Conservation (phyloP, 2,329 filamentous ascomycete genomes). For the Diaporthe citrichinensis region DNA sequence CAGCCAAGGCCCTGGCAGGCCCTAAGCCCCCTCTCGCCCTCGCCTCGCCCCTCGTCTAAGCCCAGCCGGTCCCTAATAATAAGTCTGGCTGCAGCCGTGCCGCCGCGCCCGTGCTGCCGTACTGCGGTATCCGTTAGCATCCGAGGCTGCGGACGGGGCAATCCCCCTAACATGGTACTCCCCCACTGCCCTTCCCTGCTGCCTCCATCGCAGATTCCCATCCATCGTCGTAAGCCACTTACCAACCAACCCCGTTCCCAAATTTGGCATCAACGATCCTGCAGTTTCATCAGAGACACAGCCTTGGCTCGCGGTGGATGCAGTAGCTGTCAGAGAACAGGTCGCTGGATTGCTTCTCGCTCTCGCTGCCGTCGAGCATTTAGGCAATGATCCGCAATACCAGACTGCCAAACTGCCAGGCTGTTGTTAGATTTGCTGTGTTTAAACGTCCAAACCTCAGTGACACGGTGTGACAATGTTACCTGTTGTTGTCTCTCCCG, state of each 20-base stretch:
- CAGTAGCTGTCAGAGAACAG: neutral
- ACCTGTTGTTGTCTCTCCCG: neutral
- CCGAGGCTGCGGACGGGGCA: slow-evolving; percentile 27
- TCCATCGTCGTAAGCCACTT: slow-evolving; percentile 36
- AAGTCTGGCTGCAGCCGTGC: slow-evolving; percentile 31
- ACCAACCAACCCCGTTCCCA: slow-evolving; percentile 14
- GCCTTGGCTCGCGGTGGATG: slow-evolving; percentile 11
- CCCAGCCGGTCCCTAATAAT: slow-evolving; percentile 30
- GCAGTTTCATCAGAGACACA: slow-evolving; percentile 35
- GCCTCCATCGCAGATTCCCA: slow-evolving; percentile 20
- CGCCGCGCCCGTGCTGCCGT: slow-evolving; percentile 21
- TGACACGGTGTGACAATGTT: slow-evolving; percentile 3
- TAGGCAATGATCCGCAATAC: slow-evolving; percentile 3
- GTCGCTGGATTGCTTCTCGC: neutral
- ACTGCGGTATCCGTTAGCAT: slow-evolving; percentile 18
- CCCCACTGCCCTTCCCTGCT: slow-evolving; percentile 5
- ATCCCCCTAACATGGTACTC: slow-evolving; percentile 29
- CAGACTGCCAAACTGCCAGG: slow-evolving; percentile 4
- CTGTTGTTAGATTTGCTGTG: neutral
- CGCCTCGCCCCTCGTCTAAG: slow-evolving; percentile 20
- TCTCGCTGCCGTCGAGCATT: neutral
- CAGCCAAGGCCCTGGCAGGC: slow-evolving; percentile 17
- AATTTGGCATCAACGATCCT: slow-evolving; percentile 38
- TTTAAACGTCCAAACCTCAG: neutral
- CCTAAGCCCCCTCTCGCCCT: neutral